Percentiles rank a stretch among this genome's conserved stretches.
Evolutionary conservation across 1,139 yeast genomes (phyloP).

Genomic region (Saccharomycopsis hybrid): DNA sequence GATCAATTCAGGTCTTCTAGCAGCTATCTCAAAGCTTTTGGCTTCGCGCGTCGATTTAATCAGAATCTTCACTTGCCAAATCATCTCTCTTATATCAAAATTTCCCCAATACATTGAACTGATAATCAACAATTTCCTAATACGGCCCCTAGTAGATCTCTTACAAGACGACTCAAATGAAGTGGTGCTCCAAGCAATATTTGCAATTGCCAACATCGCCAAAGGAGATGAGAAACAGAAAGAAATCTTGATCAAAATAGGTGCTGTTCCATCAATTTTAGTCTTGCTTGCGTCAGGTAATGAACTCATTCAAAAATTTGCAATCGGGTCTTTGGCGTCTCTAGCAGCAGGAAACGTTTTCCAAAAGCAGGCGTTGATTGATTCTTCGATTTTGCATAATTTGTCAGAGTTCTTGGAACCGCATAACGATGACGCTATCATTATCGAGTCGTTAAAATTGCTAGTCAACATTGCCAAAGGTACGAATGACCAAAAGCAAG

Average conservation of each 20-base stretch:
- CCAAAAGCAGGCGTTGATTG: conserved; percentile 20
- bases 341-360: conserved; percentile 20
- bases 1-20: conserved; percentile 14
- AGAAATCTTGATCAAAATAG: conserved; percentile 19
- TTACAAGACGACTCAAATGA: conserved; percentile 20
- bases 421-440: conserved; percentile 18
- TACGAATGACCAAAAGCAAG: conserved; percentile 20
- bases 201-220: conserved; percentile 20
- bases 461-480: conserved; percentile 21
- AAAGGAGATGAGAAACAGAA: conserved; percentile 20
- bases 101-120: conserved; percentile 15
- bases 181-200: conserved; percentile 20
- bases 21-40: conserved; percentile 10
- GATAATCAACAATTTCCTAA: conserved; percentile 12
- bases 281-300: conserved; percentile 15
- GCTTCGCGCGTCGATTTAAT: conserved; percentile 13
- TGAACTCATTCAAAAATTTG: conserved; percentile 19
- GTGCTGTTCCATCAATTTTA: conserved; percentile 14
- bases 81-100: conserved; percentile 16
- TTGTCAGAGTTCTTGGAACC: conserved; percentile 11
- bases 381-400: conserved; percentile 8
- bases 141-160: conserved; percentile 18
- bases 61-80: conserved; percentile 19
- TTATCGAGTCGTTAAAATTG: conserved; percentile 16
- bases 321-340: conserved; percentile 16